Base-by-base conservation (phyloP, 148 eudicot genomes). In the Fagopyrum homotropicum region DNA sequence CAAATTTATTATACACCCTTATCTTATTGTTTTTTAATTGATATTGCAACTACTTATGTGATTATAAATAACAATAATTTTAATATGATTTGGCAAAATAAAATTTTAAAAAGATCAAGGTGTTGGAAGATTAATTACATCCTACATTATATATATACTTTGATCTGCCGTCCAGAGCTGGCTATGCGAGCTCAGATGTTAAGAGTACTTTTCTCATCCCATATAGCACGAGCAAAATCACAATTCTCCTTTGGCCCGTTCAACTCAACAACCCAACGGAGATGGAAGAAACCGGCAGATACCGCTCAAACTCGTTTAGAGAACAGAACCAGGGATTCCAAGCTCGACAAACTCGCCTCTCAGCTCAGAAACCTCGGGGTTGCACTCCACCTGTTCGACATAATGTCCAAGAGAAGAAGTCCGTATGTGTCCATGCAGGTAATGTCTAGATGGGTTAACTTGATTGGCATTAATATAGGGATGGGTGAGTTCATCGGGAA, bases 291-390 rank as follows among this genome's bases (percentile, higher is more conserved):
- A 76, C 90, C 94, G 35, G 86, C 88, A 1, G 54, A 75, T 76
- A 90, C 93, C 0, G 95, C 97, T 12, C 94, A 82, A 79, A 87
- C 90, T 82, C 95, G 97, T 16, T 69, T 90, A 22, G 88, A 92
- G 73, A 77, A 69, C 78, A 86, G 93, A 73, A 88, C 89, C 82
- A 79, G 88, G 26, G 96, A 90, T 87, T 80, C 81, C 8, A 88
- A 87, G 69, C 86, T 92, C 63, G 95, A 92, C 77, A 78, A 57
- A 0, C 70, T 88, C 9, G 79, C 75, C 4, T 6, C 69, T 73
- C 83, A 73, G 1, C 72, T 56, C 78, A 78, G 82, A 79, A 85
- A 87, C 29, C 84, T 92, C 73, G 84, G 48, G 47, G 82, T 85
- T 77, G 81, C 86, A 75, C 89, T 84, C 82, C 77, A 72, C 47